These are phyloP conservation scores for Dictyostelium purpureum DNA, from an alignment of 78 protist genomes.

Conservation along the genomic window DNA sequence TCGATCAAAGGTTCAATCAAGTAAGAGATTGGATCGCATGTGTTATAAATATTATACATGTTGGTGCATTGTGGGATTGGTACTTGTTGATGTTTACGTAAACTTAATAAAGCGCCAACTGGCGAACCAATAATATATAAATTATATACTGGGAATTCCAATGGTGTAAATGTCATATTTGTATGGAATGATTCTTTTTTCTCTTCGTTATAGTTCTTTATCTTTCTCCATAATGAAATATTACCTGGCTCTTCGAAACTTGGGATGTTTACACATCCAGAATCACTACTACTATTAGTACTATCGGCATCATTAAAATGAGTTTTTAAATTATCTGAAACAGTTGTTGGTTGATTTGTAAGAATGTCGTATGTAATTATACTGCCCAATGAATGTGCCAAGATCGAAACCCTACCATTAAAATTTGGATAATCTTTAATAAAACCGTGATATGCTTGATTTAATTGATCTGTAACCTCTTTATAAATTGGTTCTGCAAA, in stretches of 20 bases:
- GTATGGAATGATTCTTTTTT: background rate
- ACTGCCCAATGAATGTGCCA: slow-evolving; percentile 43
- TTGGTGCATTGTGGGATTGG: slow-evolving; percentile 48
- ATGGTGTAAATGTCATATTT: background rate
- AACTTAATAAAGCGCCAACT: slow-evolving; percentile 17
- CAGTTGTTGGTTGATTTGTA: slow-evolving; percentile 13
- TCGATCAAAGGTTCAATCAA: slow-evolving; percentile 65
- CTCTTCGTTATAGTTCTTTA: background rate
- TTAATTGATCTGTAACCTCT: slow-evolving; percentile 48
- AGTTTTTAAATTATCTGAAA: background rate
- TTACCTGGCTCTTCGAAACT: background rate
- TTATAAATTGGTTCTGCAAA: slow-evolving; percentile 46
- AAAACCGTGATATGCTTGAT: background rate
- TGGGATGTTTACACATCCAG: background rate
- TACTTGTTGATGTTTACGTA: slow-evolving; percentile 23
- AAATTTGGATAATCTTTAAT: slow-evolving; percentile 32
- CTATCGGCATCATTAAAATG: background rate
- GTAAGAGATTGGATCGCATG: slow-evolving; percentile 45
- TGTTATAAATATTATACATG: slow-evolving; percentile 28
- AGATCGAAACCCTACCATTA: slow-evolving; percentile 41
- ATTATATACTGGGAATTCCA: slow-evolving; percentile 42
- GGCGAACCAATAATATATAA: slow-evolving; percentile 46
- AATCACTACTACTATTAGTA: background rate
- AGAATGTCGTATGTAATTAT: slow-evolving; percentile 40
- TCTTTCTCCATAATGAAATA: slow-evolving; percentile 23